Evolutionary conservation across 1,284 basidiomycete genomes (phyloP).

Genomic region (Tilletia setariae): DNA sequence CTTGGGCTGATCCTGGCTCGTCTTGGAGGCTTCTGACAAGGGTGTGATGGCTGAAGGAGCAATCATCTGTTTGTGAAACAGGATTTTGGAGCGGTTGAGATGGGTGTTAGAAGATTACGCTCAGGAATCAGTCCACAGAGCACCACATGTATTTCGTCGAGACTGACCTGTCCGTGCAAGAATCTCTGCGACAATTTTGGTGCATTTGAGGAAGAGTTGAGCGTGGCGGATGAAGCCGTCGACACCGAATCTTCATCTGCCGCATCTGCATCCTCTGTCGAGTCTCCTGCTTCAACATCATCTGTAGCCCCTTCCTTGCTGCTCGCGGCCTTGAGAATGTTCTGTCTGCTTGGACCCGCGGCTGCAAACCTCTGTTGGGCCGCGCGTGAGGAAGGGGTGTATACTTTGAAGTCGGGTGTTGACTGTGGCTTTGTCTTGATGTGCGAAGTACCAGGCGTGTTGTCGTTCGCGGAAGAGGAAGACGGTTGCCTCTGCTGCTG

Average conservation of each 20-base stretch:
- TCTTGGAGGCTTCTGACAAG: neutral
- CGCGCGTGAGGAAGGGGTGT: slow-evolving; percentile 5
- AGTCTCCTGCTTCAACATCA: neutral
- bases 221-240: neutral
- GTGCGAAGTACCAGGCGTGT: too few species aligned
- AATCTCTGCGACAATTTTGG: neutral
- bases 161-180: slow-evolving; percentile 10
- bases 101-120: neutral
- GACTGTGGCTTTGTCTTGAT: too few species aligned
- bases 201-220: neutral
- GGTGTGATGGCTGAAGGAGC: neutral
- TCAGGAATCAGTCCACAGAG: neutral
- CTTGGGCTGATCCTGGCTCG: neutral
- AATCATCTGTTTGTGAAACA: neutral
- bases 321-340: too few species aligned
- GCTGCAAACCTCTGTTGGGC: too few species aligned
- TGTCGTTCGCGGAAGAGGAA: too few species aligned
- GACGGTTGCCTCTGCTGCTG: too few species aligned
- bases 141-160: neutral
- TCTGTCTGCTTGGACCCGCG: too few species aligned
- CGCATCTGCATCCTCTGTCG: neutral
- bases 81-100: neutral
- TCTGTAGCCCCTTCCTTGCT: neutral
- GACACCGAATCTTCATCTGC: neutral
- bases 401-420: neutral